phyloP scores from a whole-genome alignment of 805 yeast genomes.

The Diddensiella caesifluorescens region DNA sequence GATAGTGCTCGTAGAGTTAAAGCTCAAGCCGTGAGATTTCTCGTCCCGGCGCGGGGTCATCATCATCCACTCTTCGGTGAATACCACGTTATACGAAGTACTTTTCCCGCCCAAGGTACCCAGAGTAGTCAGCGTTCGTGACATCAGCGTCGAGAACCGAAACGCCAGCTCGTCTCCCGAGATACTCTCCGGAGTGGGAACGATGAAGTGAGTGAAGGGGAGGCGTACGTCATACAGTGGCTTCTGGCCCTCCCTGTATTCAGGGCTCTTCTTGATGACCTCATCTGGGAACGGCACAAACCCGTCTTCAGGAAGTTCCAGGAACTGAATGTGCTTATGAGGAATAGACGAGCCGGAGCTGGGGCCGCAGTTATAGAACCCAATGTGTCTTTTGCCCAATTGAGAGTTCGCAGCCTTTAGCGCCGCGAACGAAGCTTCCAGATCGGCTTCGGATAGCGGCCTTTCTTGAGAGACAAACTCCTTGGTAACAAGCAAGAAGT shows the following conservation, averaged over 20 bases:
- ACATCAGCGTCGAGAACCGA: slow-evolving; percentile 66
- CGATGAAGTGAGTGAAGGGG: slow-evolving; percentile 77
- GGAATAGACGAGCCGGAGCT: slow-evolving; percentile 91
- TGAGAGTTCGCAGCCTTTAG: slow-evolving; percentile 44
- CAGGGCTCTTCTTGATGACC: slow-evolving; percentile 19
- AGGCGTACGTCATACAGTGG: slow-evolving; percentile 59
- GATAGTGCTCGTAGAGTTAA: slow-evolving; percentile 75
- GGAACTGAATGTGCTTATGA: slow-evolving; percentile 87
- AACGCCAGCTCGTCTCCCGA: slow-evolving; percentile 55
- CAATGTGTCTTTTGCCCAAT: slow-evolving; percentile 53
- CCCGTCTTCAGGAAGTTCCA: slow-evolving; percentile 52
- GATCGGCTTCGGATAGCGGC: slow-evolving; percentile 67
- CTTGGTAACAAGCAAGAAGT: slow-evolving; percentile 72
- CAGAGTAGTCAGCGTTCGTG: slow-evolving; percentile 61
- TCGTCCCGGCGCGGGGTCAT: slow-evolving; percentile 66
- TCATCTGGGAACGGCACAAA: slow-evolving; percentile 40
- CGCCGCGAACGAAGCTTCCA: slow-evolving; percentile 52
- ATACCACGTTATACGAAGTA: slow-evolving; percentile 74
- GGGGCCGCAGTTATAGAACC: slow-evolving; percentile 85
- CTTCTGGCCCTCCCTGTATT: slow-evolving; percentile 35
- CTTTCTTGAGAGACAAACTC: slow-evolving; percentile 65
- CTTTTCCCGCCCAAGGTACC: slow-evolving; percentile 34
- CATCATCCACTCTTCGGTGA: slow-evolving; percentile 81
- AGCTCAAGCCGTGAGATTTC: slow-evolving; percentile 43
- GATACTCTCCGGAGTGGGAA: slow-evolving; percentile 53